Percentiles rank a stretch among this genome's conserved stretches.
Conservation (phyloP, 2,329 filamentous ascomycete species). For the Claviceps arundinis region DNA sequence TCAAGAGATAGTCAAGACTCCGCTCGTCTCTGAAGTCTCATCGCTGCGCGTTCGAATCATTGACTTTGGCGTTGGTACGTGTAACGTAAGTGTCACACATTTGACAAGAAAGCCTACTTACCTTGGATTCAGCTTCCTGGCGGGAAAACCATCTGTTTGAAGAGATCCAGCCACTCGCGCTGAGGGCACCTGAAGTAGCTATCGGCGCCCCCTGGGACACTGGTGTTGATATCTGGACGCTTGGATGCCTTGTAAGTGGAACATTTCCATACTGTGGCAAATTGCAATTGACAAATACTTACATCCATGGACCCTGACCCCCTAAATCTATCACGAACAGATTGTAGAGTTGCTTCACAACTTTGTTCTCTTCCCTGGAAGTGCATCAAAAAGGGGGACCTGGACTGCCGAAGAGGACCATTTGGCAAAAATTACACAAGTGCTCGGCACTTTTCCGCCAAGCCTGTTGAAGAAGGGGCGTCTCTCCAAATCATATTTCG, state of each 20-base stretch:
- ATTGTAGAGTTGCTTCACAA: neutral
- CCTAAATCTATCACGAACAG: neutral
- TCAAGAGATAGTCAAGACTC: neutral
- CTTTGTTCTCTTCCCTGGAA: neutral
- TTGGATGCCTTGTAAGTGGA: too few relatives aligned
- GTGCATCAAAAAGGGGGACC: neutral
- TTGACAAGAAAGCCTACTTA: too few relatives aligned
- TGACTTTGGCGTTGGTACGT: too few relatives aligned
- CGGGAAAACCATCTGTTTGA: conserved; percentile 9
- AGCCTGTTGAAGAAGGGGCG: neutral
- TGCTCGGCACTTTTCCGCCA: neutral
- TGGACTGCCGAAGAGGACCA: conserved; percentile 2
- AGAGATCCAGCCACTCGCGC: conserved; percentile 11
- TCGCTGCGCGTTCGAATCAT: neutral
- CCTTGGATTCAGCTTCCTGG: too few relatives aligned
- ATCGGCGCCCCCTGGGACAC: too few relatives aligned
- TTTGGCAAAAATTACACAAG: neutral
- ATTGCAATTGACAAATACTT: neutral
- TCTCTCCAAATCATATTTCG: neutral
- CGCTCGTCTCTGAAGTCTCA: neutral
- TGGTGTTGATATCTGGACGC: too few relatives aligned
- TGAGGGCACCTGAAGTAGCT: conserved; percentile 5
- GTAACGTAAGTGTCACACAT: too few relatives aligned
- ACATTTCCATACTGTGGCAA: too few relatives aligned
- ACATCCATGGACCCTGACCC: too few relatives aligned